These are phyloP conservation scores for Saccharomycopsis schoenii DNA, from an alignment of 805 yeast genomes.

Conservation along the genomic window DNA sequence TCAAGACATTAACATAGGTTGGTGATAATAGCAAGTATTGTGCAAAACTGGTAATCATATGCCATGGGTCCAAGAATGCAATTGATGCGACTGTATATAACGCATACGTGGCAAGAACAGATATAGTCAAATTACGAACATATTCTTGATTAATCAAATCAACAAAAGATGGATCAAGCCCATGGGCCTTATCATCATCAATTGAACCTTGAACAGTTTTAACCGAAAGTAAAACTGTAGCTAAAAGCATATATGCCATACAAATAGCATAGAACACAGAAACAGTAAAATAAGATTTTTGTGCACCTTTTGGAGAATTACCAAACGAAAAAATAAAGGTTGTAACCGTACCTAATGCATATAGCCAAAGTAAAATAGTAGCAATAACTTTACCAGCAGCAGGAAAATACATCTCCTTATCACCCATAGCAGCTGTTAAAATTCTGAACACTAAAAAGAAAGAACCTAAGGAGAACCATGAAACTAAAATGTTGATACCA, in stretches of 20 bases:
- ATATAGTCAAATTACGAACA: conserved; percentile 77
- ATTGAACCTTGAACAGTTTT: conserved; percentile 39
- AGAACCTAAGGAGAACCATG: conserved; percentile 91
- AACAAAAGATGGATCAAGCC: conserved; percentile 11
- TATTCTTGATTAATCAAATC: conserved; percentile 55
- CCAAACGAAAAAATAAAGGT: conserved; percentile 90
- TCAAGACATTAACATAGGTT: conserved; percentile 79
- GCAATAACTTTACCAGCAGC: conserved; percentile 71
- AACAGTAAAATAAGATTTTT: conserved; percentile 61
- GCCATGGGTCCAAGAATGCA: conserved; percentile 83
- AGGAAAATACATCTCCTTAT: conserved; percentile 34
- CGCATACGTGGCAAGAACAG: conserved; percentile 74
- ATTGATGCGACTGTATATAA: conserved; percentile 71
- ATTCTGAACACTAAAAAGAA: conserved; percentile 86
- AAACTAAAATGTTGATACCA: conserved; percentile 58
- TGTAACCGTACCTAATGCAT: conserved; percentile 67
- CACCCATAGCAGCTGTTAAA: conserved; percentile 67
- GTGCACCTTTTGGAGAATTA: conserved; percentile 87
- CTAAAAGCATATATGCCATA: conserved; percentile 84
- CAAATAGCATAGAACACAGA: conserved; percentile 74
- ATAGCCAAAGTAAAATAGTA: conserved; percentile 75
- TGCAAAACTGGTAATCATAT: conserved; percentile 76
- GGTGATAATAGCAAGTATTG: conserved; percentile 85
- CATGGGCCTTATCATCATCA: conserved; percentile 31
- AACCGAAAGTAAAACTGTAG: conserved; percentile 76